Conservation (phyloP, 495 filamentous ascomycete genomes). For the Trichoderma erinaceum region DNA sequence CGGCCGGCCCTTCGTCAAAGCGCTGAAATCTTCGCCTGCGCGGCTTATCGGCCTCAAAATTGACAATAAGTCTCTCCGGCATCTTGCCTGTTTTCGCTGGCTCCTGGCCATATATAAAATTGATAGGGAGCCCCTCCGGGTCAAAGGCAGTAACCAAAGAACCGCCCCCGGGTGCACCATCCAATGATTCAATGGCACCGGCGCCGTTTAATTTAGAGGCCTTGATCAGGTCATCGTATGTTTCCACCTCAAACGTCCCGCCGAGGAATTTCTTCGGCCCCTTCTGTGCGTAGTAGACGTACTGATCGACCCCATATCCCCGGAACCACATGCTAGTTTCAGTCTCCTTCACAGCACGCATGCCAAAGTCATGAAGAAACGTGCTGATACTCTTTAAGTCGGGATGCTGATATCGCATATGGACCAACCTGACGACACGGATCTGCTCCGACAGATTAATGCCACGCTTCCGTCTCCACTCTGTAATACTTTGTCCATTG, state of each 20-base stretch:
- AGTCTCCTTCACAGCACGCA: background rate
- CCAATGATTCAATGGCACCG: slow-evolving; percentile 5
- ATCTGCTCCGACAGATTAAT: slow-evolving; percentile 17
- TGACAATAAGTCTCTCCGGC: slow-evolving; percentile 17
- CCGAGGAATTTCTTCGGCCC: slow-evolving; percentile 29
- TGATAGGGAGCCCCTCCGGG: slow-evolving; percentile 37
- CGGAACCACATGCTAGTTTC: slow-evolving; percentile 36
- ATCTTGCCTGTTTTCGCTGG: slow-evolving; percentile 3
- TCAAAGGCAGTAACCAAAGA: slow-evolving; percentile 38
- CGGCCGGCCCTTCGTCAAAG: slow-evolving; percentile 47
- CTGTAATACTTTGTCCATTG: background rate
- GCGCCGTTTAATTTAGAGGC: slow-evolving; percentile 24
- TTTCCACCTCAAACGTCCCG: slow-evolving; percentile 34
- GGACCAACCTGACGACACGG: slow-evolving; percentile 19
- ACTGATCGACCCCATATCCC: slow-evolving; percentile 43
- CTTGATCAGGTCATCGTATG: slow-evolving; percentile 37
- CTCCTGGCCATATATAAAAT: slow-evolving; percentile 36
- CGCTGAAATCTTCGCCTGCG: slow-evolving; percentile 22
- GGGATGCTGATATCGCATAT: slow-evolving; percentile 23
- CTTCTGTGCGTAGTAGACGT: slow-evolving; percentile 34
- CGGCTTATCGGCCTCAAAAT: slow-evolving; percentile 6
- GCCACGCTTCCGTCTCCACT: background rate
- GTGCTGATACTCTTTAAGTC: slow-evolving; percentile 19
- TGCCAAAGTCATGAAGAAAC: slow-evolving; percentile 22
- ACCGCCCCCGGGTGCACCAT: slow-evolving; percentile 42